Evolutionary conservation across 768 basidiomycete species (phyloP).

Genomic region (Cyathus striatus): DNA sequence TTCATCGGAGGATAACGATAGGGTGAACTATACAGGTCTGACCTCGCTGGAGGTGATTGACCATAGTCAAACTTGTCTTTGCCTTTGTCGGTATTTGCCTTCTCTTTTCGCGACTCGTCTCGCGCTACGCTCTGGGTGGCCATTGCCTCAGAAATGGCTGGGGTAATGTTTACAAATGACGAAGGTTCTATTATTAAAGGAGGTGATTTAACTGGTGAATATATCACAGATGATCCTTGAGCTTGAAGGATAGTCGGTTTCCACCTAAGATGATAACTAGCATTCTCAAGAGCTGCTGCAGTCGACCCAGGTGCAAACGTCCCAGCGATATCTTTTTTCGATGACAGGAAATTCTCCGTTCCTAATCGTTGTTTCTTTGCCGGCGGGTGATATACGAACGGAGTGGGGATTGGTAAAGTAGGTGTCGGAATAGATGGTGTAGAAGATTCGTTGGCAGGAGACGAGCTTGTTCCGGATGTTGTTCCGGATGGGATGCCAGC

Average conservation of each 20-base stretch:
- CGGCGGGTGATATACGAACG: slow-evolving; percentile 13
- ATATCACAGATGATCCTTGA: background rate
- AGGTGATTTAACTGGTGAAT: slow-evolving; percentile 3
- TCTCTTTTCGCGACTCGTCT: background rate
- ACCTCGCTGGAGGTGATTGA: background rate
- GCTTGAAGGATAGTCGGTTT: no score
- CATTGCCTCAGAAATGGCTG: background rate
- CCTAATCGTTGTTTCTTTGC: slow-evolving; percentile 2
- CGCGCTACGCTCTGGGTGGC: background rate
- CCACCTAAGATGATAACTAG: background rate
- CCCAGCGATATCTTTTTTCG: background rate
- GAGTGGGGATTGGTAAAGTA: slow-evolving; percentile 8
- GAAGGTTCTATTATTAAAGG: background rate
- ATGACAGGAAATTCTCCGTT: background rate
- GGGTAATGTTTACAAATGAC: background rate
- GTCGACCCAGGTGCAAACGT: background rate
- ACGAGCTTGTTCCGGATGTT: background rate
- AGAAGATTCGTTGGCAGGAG: background rate
- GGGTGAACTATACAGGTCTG: slow-evolving; percentile 7
- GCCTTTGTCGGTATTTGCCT: background rate
- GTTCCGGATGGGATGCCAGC: slow-evolving; percentile 3
- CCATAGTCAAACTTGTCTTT: background rate
- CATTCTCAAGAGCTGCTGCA: background rate
- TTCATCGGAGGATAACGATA: slow-evolving; percentile 10
- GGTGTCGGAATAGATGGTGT: slow-evolving; percentile 3